A percentile compares a stretch with the other conserved stretches of the same genome.
Conservation (phyloP, 768 basidiomycete species). For the Russula virescens region DNA sequence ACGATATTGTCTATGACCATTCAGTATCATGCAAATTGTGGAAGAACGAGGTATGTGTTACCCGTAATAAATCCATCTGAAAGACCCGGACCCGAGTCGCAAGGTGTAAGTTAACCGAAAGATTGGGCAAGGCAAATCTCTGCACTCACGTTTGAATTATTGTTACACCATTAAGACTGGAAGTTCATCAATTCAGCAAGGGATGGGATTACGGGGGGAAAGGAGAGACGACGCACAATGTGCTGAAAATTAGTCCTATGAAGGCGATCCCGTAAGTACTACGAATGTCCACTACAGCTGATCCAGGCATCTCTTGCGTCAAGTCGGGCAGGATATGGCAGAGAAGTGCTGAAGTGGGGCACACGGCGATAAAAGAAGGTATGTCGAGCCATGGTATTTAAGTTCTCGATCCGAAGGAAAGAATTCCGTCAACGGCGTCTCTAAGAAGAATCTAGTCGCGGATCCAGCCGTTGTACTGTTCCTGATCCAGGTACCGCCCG, state of each 20-base stretch:
- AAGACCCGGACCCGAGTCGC: background rate
- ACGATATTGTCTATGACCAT: background rate
- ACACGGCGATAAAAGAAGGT: too few relatives aligned
- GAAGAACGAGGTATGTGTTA: background rate
- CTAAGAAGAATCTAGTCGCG: too few relatives aligned
- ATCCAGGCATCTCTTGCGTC: background rate
- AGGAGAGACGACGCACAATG: background rate
- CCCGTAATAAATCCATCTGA: slow-evolving; percentile 10
- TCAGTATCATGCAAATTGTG: background rate
- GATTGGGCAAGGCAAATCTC: background rate
- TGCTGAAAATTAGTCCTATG: background rate
- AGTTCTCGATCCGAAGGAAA: too few relatives aligned
- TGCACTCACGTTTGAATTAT: slow-evolving; percentile 6
- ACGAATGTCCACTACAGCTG: background rate
- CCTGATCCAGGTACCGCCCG: too few relatives aligned
- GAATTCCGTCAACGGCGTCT: too few relatives aligned
- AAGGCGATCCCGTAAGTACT: too few relatives aligned
- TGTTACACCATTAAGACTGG: slow-evolving; percentile 2
- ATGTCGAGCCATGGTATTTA: too few relatives aligned
- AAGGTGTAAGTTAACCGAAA: too few relatives aligned
- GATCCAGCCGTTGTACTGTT: too few relatives aligned
- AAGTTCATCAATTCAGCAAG: background rate
- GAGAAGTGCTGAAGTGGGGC: too few relatives aligned
- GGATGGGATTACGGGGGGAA: background rate
- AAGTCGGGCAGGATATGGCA: too few relatives aligned